Conservation (phyloP, 176 grass and related monocot genomes). For the Thalia dealbata region DNA sequence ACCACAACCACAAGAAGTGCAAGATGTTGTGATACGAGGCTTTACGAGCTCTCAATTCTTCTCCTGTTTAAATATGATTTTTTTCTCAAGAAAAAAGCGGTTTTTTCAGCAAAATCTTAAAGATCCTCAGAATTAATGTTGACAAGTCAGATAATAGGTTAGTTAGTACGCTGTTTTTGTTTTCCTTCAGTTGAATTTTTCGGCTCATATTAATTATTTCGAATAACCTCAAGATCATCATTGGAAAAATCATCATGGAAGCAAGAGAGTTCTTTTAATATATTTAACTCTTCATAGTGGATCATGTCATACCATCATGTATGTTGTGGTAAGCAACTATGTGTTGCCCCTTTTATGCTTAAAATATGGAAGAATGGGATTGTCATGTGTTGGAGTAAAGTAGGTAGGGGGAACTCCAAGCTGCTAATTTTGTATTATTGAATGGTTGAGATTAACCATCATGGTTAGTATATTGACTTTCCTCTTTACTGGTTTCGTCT, state of each 20-base stretch:
- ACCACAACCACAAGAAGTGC: neutral
- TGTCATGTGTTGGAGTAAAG: neutral
- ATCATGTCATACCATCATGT: neutral
- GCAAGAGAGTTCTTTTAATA: neutral
- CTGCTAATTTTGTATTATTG: neutral
- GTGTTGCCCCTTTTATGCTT: neutral
- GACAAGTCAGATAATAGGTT: neutral
- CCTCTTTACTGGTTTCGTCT: neutral
- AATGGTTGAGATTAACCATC: neutral
- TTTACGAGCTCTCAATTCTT: too few relatives aligned
- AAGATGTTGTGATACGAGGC: neutral
- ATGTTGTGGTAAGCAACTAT: neutral
- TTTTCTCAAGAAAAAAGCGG: neutral
- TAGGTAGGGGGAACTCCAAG: neutral
- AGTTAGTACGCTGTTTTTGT: neutral
- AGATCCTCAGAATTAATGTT: neutral
- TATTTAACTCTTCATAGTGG: neutral
- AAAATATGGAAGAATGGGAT: neutral
- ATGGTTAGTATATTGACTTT: neutral
- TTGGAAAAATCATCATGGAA: neutral
- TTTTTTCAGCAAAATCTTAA: neutral
- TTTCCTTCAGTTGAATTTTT: neutral
- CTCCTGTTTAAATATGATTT: neutral
- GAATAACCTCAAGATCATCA: neutral
- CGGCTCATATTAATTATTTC: neutral